Base-by-base conservation (phyloP, 2,329 filamentous ascomycete genomes). In the Furcasterigmium furcatum region DNA sequence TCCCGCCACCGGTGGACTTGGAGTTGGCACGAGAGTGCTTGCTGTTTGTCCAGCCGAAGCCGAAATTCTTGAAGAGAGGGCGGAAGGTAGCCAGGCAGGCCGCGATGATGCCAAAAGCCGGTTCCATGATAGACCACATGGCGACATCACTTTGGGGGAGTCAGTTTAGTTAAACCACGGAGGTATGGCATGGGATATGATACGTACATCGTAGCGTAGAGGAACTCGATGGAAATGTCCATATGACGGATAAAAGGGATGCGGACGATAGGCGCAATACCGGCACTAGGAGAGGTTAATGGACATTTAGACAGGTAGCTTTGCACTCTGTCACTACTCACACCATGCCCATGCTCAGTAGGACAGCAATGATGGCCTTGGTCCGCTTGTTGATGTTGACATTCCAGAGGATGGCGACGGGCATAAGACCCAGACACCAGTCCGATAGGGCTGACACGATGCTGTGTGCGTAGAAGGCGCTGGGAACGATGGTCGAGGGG, bases 301-400 rank as follows among this genome's bases (percentile, higher is more conserved):
- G 14, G 10, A 34, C 14, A n/a, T 18, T n/a, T 29, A 13, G 25
- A 8, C n/a, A 6, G 8, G n/a, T 7, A 34, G 6, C 30, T 34
- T 34, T 34, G 5, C 8, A 18, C n/a, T 13, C 5, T 18, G 4
- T n/a, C 6, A 5, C 4, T 2, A 57, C 66, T 57, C 59, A 77
- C 73, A 79, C 56, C 47, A 75, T 67, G 12, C 69, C 76, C 60
- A 79, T 69, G 34, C 71, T 66, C 3, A 80, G 56, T 40, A 81
- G 66, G 3, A 68, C 52, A 5, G 66, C 68, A 22, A 80, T 63
- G 14, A 69, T 61, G 6, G 69, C 43, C 52, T 77, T 79, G 4
- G 70, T 73, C 30, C 65, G 62, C 32, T 57, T 57, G 35, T 70
- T 71, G 60, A 80, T 73, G 46, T 73, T 68, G 29, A 79, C 62